Evolutionary conservation across 2,329 filamentous ascomycete species (phyloP), one percentile per base, ranked within the genome.

Genomic region (Hypoxylon sp.): DNA sequence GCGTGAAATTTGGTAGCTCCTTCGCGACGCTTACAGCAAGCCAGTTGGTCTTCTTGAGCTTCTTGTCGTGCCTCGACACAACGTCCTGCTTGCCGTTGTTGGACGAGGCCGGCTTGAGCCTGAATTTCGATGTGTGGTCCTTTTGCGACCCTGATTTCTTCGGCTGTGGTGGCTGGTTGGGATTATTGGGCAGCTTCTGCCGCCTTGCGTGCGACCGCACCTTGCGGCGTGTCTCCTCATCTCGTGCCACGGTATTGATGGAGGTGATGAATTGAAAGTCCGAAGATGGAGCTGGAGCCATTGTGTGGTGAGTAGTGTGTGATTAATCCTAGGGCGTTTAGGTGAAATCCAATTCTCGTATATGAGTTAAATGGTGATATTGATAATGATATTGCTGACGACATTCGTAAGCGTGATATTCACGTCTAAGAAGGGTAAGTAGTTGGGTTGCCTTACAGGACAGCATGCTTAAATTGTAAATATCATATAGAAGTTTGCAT

Each of bases 231-330:
- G 77, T 79, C 64, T 79, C 77, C n/a, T 77, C 77, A 70, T 78
- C 76, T 52, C 77, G 76, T 46, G 73, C 70, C 52, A 79, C 77
- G 11, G 76, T 79, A 62, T 78, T 79, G 67, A 79, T 78, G 21
- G 77, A 79, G 29, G 77, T 79, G 35, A 79, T 79, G 72, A 79
- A 79, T 60, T 79, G 77, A 44, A 79, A 79, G 11, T 67, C 73
- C 11, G 75, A 74, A n/a, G 47, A 44, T 21, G 47, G 35, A 17
- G 27, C 56, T 21, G 68, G 27, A 32, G 46, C 61, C 70, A 71
- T 69, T 48, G 63, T 47, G 68, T 52, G 37, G 17, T 51, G 48
- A 29, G 11, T 55, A 17, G n/a, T 5, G 42, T 56, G 35, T 48
- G 15, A 7, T 55, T 10, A 48, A 61, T 55, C 21, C 21, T n/a